Conservation (phyloP, 345 rosid genomes). For the Hypericum androsaemum region DNA sequence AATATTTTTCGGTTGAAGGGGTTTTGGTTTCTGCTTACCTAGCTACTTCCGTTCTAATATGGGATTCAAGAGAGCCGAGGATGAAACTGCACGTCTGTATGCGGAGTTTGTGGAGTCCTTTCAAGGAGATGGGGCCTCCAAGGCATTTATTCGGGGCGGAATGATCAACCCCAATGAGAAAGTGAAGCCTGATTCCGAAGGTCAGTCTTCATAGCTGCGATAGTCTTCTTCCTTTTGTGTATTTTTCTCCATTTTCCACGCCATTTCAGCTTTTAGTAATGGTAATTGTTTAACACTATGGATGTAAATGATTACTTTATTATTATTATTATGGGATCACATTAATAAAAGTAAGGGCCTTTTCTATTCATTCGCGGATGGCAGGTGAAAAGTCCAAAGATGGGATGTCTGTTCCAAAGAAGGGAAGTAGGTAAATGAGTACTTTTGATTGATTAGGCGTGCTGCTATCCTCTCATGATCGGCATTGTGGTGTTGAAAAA, state of each 20-base stretch:
- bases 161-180: slow-evolving; percentile 68
- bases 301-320: slow-evolving; percentile 43
- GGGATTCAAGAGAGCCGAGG: slow-evolving; percentile 64
- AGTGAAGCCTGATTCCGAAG: slow-evolving; percentile 62
- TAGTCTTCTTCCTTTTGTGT: slow-evolving; percentile 4
- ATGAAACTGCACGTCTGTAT: slow-evolving; percentile 90
- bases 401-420: slow-evolving; percentile 96
- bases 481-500: background rate
- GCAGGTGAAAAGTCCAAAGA: slow-evolving; percentile 99
- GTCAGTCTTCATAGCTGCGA: slow-evolving; percentile 31
- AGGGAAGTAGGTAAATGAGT: slow-evolving; percentile 99
- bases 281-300: slow-evolving; percentile 27
- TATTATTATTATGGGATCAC: slow-evolving; percentile 39
- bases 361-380: slow-evolving; percentile 95
- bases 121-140: slow-evolving; percentile 54
- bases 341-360: slow-evolving; percentile 89
- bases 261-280: background rate
- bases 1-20: background rate
- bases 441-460: slow-evolving; percentile 53
- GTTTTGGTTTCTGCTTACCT: background rate
- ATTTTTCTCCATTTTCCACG: slow-evolving; percentile 5
- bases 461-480: slow-evolving; percentile 24
- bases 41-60: background rate
- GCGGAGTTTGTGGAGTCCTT: slow-evolving; percentile 92
- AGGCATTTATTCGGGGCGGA: slow-evolving; percentile 93